These are phyloP conservation scores for Amphirosellinia nigrospora DNA, from an alignment of 495 filamentous ascomycete species.

Conservation along the genomic window DNA sequence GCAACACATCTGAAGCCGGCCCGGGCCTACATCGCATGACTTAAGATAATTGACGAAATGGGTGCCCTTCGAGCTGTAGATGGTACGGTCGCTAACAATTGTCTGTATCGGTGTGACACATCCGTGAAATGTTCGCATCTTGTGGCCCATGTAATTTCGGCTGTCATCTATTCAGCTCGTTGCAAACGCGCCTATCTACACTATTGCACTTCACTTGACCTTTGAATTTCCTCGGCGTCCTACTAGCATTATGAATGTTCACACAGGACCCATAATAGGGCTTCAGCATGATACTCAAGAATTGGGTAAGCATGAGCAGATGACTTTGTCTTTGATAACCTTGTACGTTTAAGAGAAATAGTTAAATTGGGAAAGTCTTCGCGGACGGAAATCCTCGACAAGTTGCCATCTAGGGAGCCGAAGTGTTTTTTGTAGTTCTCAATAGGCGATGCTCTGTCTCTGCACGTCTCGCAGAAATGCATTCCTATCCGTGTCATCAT, in stretches of 20 bases:
- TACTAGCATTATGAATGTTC: background rate
- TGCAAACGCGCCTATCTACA: background rate
- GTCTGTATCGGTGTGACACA: background rate
- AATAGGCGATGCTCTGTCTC: conserved; percentile 1
- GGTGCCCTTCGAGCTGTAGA: conserved; percentile 11
- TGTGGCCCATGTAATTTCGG: background rate
- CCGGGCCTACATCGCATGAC: conserved; percentile 14
- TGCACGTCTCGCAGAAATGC: background rate
- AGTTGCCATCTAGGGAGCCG: background rate
- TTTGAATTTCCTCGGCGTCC: background rate
- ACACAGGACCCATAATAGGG: background rate
- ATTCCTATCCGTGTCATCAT: background rate
- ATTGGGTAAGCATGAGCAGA: background rate
- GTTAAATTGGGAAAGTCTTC: conserved; percentile 1
- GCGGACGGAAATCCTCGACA: background rate
- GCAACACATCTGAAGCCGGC: conserved; percentile 19
- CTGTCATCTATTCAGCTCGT: conserved; percentile 10
- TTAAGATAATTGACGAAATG: conserved; percentile 18
- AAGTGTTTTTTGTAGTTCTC: background rate
- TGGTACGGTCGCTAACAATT: background rate
- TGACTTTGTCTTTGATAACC: background rate
- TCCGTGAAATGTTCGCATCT: background rate
- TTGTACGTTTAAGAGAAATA: background rate
- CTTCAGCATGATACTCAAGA: background rate
- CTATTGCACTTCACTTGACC: background rate